Evolutionary conservation across 495 filamentous ascomycete species (phyloP).

Genomic region (Podospora sp.): DNA sequence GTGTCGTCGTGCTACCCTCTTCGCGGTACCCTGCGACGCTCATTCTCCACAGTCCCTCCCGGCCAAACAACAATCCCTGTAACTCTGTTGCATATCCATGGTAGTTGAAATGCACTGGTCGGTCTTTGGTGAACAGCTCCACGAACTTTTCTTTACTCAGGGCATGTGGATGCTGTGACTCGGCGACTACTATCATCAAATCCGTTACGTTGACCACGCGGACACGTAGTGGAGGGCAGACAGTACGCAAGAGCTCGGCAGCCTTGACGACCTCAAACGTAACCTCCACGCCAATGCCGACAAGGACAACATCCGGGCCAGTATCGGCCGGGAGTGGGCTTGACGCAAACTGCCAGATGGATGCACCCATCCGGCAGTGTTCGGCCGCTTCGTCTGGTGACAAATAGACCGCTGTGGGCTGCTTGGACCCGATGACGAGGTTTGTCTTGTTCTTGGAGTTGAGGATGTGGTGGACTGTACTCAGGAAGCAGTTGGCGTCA

Average conservation of each 20-base stretch:
- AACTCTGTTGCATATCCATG: conserved; percentile 69
- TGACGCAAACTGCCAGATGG: conserved; percentile 66
- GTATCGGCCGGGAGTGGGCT: neutral
- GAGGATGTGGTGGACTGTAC: conserved; percentile 66
- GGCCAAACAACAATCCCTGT: conserved; percentile 65
- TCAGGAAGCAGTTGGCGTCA: conserved; percentile 73
- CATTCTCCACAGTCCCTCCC: conserved; percentile 53
- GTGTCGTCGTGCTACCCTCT: conserved; percentile 72
- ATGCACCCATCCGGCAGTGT: conserved; percentile 67
- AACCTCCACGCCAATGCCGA: conserved; percentile 69
- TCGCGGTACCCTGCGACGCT: conserved; percentile 67
- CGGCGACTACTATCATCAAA: conserved; percentile 65
- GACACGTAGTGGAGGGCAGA: conserved; percentile 58
- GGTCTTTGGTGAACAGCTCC: conserved; percentile 63
- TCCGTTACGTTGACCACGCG: conserved; percentile 77
- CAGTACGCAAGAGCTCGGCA: conserved; percentile 57
- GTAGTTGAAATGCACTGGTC: conserved; percentile 68
- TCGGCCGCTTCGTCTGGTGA: conserved; percentile 63
- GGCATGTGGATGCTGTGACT: conserved; percentile 65
- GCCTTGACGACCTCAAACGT: conserved; percentile 72
- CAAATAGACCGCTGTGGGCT: conserved; percentile 70
- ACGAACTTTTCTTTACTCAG: conserved; percentile 57
- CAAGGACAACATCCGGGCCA: conserved; percentile 68
- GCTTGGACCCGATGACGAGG: conserved; percentile 74
- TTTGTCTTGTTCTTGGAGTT: conserved; percentile 69